Evolutionary conservation across 495 filamentous ascomycete species (phyloP).

Genomic region (Penicillium odoratum): DNA sequence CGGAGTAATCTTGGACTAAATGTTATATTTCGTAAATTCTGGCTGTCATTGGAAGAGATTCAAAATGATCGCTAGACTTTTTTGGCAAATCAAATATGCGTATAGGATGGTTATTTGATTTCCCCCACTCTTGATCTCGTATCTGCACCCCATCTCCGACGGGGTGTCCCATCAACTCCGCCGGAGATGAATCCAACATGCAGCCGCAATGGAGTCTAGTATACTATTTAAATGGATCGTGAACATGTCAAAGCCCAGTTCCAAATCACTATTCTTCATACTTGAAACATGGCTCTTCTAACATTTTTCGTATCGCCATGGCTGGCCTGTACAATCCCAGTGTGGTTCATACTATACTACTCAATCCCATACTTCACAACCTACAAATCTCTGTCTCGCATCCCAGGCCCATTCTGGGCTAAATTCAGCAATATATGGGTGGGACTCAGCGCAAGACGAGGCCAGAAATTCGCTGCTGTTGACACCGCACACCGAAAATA

Average conservation of each 20-base stretch:
- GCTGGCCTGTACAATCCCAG: conserved; percentile 12
- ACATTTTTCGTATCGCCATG: conserved; percentile 19
- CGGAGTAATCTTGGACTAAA: background rate
- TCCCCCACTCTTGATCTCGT: background rate
- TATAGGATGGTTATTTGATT: background rate
- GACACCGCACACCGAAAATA: conserved; percentile 39
- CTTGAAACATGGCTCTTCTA: conserved; percentile 11
- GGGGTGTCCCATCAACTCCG: conserved; percentile 3
- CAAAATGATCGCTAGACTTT: background rate
- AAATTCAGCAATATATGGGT: conserved; percentile 32
- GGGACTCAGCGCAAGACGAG: conserved; percentile 21
- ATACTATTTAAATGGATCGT: background rate
- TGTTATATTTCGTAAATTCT: background rate
- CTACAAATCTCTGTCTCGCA: conserved; percentile 10
- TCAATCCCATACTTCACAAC: conserved; percentile 24
- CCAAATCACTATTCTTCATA: background rate
- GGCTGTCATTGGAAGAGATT: background rate
- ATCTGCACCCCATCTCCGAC: conserved; percentile 6
- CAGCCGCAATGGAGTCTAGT: background rate
- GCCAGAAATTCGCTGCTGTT: conserved; percentile 26
- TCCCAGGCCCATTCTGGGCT: conserved; percentile 25
- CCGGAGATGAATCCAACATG: background rate
- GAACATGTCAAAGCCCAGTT: background rate
- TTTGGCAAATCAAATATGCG: background rate
- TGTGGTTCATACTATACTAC: conserved; percentile 24